phyloP scores from a whole-genome alignment of 768 basidiomycete genomes.

The Pleurotus pulmonarius region DNA sequence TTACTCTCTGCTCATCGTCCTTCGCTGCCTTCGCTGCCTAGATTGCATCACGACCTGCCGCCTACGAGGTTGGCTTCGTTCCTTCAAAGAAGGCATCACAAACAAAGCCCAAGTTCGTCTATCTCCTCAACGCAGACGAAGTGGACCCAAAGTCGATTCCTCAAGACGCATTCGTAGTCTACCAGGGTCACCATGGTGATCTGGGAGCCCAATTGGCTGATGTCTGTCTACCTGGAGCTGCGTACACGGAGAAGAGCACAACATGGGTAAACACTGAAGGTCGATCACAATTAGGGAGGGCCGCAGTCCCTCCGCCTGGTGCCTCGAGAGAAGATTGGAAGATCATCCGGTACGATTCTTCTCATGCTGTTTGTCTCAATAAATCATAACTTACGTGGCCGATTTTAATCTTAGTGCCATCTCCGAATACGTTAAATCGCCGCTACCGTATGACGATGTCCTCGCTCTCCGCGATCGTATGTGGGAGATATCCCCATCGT shows the following conservation, averaged over 20 bases:
- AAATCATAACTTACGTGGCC: background rate
- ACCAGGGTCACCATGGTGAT: constrained; percentile 98
- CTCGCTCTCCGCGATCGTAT: constrained; percentile 83
- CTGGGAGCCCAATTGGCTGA: constrained; percentile 96
- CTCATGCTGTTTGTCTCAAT: background rate
- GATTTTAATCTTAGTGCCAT: constrained; percentile 56
- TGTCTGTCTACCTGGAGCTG: constrained; percentile 87
- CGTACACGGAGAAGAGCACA: constrained; percentile 85
- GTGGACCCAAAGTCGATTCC: constrained; percentile 87
- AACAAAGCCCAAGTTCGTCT: constrained; percentile 89
- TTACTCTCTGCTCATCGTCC: background rate
- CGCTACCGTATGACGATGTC: constrained; percentile 88
- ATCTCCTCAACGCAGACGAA: constrained; percentile 95
- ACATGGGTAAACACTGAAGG: constrained; percentile 99
- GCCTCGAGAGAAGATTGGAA: constrained; percentile 97
- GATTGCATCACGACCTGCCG: constrained; percentile 90
- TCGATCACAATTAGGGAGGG: constrained; percentile 82
- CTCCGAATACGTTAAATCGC: constrained; percentile 77
- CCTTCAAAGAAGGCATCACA: constrained; percentile 75
- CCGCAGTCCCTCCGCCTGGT: constrained; percentile 93
- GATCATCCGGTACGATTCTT: constrained; percentile 69
- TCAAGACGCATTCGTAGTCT: constrained; percentile 91
- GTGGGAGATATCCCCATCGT: constrained; percentile 93
- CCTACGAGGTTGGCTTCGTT: constrained; percentile 93
- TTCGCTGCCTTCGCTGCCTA: constrained; percentile 24